phyloP scores from a whole-genome alignment of 352 stramenopile genomes.

The Halophytophthora batemanensis region DNA sequence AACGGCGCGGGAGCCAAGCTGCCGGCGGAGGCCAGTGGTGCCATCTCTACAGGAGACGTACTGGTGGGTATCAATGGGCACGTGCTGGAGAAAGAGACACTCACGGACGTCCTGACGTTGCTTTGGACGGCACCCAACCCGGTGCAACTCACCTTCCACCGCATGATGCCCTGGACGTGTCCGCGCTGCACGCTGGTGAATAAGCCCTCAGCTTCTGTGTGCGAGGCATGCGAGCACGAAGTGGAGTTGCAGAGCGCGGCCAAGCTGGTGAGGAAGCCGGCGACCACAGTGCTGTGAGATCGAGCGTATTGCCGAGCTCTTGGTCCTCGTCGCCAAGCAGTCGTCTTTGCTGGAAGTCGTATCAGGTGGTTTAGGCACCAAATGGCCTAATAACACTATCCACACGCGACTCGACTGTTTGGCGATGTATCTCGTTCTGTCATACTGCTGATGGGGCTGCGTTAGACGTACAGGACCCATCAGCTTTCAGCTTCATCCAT shows the following conservation, averaged over 20 bases:
- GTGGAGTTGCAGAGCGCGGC: slow-evolving; percentile 1
- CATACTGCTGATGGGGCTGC: too few species aligned
- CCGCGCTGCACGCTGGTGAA: slow-evolving; percentile 77
- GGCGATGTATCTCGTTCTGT: too few species aligned
- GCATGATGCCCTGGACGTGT: slow-evolving; percentile 61
- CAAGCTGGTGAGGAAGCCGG: background rate
- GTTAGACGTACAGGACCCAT: too few species aligned
- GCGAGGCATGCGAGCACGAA: slow-evolving; percentile 50
- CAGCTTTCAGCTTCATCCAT: too few species aligned
- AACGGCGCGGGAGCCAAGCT: slow-evolving; percentile 65
- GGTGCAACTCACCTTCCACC: slow-evolving; percentile 63
- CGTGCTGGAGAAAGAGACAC: slow-evolving; percentile 35
- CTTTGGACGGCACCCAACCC: slow-evolving; percentile 67
- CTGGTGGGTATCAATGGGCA: slow-evolving; percentile 63
- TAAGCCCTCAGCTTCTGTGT: slow-evolving; percentile 26
- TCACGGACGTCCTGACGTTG: slow-evolving; percentile 65
- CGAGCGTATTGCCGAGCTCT: too few species aligned
- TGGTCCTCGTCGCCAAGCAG: too few species aligned
- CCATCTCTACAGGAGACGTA: slow-evolving; percentile 55
- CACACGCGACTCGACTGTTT: too few species aligned
- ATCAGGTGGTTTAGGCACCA: too few species aligned
- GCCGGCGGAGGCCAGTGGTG: slow-evolving; percentile 61
- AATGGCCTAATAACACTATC: too few species aligned
- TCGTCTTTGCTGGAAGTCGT: too few species aligned
- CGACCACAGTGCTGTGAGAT: background rate